These are phyloP conservation scores for Phytopythium vexans DNA, from an alignment of 352 stramenopile species.

Conservation along the genomic window DNA sequence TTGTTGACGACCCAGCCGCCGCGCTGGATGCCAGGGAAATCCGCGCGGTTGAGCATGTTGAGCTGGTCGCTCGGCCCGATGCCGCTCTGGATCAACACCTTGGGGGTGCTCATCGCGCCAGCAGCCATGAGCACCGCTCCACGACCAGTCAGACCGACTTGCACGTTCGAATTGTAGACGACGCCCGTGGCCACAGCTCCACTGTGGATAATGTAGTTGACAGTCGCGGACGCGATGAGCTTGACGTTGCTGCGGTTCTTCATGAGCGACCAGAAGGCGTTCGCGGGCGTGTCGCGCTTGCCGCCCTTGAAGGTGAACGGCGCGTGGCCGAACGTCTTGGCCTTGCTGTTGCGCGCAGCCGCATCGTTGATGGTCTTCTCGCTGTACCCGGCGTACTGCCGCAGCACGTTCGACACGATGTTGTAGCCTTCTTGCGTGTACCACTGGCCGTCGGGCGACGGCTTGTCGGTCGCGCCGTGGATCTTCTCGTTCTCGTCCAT, in stretches of 20 bases:
- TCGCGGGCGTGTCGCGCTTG: conserved; percentile 47
- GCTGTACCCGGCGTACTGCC: conserved; percentile 24
- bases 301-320: conserved; percentile 54
- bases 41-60: conserved; percentile 27
- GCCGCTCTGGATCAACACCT: conserved; percentile 78
- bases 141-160: conserved; percentile 32
- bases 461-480: conserved; percentile 39
- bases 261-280: conserved; percentile 46
- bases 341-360: conserved; percentile 46
- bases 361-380: conserved; percentile 48
- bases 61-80: conserved; percentile 69
- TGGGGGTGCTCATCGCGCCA: conserved; percentile 65
- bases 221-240: conserved; percentile 40
- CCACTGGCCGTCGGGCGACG: conserved; percentile 42
- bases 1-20: conserved; percentile 42
- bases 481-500: conserved; percentile 49
- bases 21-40: conserved; percentile 45
- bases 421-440: conserved; percentile 55
- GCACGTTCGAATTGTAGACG: conserved; percentile 36
- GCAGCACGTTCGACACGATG: conserved; percentile 38
- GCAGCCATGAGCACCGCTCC: conserved; percentile 73
- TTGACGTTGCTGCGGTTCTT: conserved; percentile 47
- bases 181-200: conserved; percentile 40
- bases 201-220: conserved; percentile 47
- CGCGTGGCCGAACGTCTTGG: conserved; percentile 51